A percentile compares a stretch with the other conserved stretches of the same genome.
phyloP scores from a whole-genome alignment of 1,284 basidiomycete species.

The Irpex rosettiformis region DNA sequence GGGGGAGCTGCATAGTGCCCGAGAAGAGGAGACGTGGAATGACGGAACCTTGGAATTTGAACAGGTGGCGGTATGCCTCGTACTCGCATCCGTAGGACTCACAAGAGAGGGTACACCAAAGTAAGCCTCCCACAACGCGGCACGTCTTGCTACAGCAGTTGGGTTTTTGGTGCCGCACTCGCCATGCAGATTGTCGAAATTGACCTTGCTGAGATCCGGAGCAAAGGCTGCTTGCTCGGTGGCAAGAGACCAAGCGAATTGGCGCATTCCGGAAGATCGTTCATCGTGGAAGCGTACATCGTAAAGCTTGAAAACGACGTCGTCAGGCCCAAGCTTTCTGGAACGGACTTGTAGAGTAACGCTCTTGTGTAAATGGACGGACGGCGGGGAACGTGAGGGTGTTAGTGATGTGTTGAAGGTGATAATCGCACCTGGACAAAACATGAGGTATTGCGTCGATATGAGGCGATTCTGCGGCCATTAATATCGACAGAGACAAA shows the following conservation, averaged over 20 bases:
- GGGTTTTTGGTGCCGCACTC: neutral
- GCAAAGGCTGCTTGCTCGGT: neutral
- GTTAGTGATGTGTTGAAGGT: conserved; percentile 30
- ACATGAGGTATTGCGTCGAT: too few species aligned
- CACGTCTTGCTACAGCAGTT: neutral
- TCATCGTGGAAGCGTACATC: conserved; percentile 12
- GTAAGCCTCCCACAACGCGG: neutral
- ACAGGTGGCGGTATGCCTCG: conserved; percentile 4
- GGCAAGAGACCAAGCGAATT: conserved; percentile 4
- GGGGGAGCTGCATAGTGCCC: conserved; percentile 2
- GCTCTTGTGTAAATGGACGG: too few species aligned
- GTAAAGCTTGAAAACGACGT: conserved; percentile 12
- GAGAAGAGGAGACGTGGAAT: conserved; percentile 7
- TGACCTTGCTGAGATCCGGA: neutral
- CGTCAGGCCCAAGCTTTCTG: conserved; percentile 21
- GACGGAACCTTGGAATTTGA: conserved; percentile 6
- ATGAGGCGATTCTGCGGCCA: too few species aligned
- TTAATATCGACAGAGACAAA: too few species aligned
- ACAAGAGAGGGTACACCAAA: neutral
- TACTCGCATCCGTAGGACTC: neutral
- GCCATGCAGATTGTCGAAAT: neutral
- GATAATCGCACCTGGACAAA: too few species aligned
- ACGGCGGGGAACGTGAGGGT: too few species aligned
- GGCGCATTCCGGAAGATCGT: neutral
- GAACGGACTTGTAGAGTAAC: conserved; percentile 38